These are phyloP conservation scores for Elaeis oleifera DNA, from an alignment of 202 grass and related monocot species.

Conservation along the genomic window DNA sequence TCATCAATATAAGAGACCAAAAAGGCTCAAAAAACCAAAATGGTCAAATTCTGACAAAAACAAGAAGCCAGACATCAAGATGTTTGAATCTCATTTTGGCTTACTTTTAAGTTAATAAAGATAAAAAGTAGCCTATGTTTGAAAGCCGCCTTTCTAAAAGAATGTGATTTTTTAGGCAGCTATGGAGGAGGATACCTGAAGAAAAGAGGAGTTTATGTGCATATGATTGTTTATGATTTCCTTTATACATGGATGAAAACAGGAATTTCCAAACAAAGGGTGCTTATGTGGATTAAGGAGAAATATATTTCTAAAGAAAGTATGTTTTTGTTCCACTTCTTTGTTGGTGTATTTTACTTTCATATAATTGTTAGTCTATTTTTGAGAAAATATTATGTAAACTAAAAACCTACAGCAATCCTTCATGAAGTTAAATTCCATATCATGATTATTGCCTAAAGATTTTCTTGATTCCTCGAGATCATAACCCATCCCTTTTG, in stretches of 20 bases:
- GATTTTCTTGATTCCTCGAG: too few relatives aligned
- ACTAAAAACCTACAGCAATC: too few relatives aligned
- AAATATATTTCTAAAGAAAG: constrained; percentile 53
- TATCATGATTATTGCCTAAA: too few relatives aligned
- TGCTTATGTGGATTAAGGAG: constrained; percentile 75
- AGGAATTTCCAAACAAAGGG: constrained; percentile 29
- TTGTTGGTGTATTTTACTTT: too few relatives aligned
- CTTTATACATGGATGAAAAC: constrained; percentile 26
- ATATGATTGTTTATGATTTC: constrained; percentile 55
- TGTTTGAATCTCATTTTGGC: too few relatives aligned
- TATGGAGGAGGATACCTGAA: constrained; percentile 47
- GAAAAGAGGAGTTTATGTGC: constrained; percentile 4
- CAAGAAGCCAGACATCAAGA: too few relatives aligned
- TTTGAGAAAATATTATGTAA: too few relatives aligned
- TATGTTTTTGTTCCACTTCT: constrained; percentile 75
- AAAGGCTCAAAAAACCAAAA: constrained; percentile 25
- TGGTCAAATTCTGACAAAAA: constrained; percentile 13
- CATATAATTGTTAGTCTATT: constrained; percentile 2
- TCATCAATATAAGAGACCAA: constrained; percentile 21
- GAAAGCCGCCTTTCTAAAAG: neutral
- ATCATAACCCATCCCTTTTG: too few relatives aligned
- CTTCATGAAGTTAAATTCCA: too few relatives aligned
- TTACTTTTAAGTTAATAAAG: neutral
- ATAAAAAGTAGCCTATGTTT: neutral
- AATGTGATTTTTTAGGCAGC: constrained; percentile 36